A percentile compares a stretch with the other conserved stretches of the same genome.
phyloP scores from a whole-genome alignment of 306 rosid species.

The Vigna mungo region DNA sequence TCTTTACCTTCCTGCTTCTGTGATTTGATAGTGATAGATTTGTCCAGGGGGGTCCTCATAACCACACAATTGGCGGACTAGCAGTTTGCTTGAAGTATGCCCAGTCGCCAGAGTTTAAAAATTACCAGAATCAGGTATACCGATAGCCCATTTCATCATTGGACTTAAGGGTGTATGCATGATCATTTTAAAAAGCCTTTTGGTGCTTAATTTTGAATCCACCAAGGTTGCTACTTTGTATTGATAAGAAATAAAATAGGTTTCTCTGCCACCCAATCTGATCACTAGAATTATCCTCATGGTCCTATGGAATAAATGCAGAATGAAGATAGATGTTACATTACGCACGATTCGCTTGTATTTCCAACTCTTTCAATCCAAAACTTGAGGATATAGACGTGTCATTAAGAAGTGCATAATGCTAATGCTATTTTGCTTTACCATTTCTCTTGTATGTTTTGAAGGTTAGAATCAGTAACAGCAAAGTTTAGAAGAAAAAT shows the following conservation, averaged over 20 bases:
- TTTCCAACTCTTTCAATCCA: background rate
- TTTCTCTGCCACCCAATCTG: background rate
- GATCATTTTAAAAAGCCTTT: background rate
- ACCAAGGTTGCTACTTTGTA: background rate
- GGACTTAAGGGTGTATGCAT: background rate
- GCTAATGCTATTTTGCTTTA: conserved; percentile 1
- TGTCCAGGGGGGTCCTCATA: conserved; percentile 97
- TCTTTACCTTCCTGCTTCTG: conserved; percentile 39
- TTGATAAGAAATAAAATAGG: conserved; percentile 9
- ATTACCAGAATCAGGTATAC: conserved; percentile 82
- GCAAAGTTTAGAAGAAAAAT: background rate
- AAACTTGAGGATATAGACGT: background rate
- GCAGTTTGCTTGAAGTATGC: conserved; percentile 89
- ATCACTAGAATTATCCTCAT: background rate
- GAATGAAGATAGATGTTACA: background rate
- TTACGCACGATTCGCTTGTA: background rate
- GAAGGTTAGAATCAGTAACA: background rate
- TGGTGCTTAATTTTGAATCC: background rate
- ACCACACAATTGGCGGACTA: conserved; percentile 96
- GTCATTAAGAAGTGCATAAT: background rate
- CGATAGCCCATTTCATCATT: conserved; percentile 26
- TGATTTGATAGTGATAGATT: conserved; percentile 35
- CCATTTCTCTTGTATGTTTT: background rate
- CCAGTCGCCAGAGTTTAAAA: conserved; percentile 74
- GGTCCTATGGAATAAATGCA: no score